Evolutionary conservation across 2,329 filamentous ascomycete genomes (phyloP), one percentile per base, ranked within the genome.

Genomic region (Byssochlamys sp.): DNA sequence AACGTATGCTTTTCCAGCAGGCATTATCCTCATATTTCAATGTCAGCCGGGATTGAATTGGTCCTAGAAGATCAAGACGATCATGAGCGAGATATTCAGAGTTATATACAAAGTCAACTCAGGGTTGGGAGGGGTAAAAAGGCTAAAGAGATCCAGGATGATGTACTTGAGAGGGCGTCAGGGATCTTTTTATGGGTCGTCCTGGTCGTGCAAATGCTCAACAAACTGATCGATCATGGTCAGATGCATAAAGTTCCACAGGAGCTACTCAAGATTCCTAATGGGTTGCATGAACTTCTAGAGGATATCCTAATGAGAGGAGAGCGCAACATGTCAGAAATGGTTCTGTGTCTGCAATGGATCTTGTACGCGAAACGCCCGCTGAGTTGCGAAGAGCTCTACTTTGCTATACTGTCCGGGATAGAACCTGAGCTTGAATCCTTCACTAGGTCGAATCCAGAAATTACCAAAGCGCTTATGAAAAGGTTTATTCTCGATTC

Each of bases 291-390:
- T 35, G 69, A 78, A 0, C 62, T 86, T 0, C 85, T 86, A 58
- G 71, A 69, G 2, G 68, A 80, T 14, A 80, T 85, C 0, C 57
- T 85, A 1, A 74, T 58, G 0, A 72, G 80, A 14, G 81, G 86
- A 55, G 19, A 56, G 0, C 39, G 70, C 0, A 72, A 81, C 4
- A 67, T 68, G 52, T 67, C 77, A 0, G 67, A 73, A 0, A 60
- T 84, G 0, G 56, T 74, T 0, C 60, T 81, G 0, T 82, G 77
- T 29, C 59, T 85, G 0, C 74, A 79, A 24, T 85, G 78, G 78
- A 70, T 86, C 0, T 68, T 85, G 0, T 84, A 76, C 26, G 72
- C 82, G 0, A 69, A 65, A 6, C 60, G 67, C 0, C 78, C 81
- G 0, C 57, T 84, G 0, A 69, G 51, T 0, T 75, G 68, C 0